Evolutionary conservation across 2,329 filamentous ascomycete species (phyloP).

Genomic region (Paradendryphiella salina): DNA sequence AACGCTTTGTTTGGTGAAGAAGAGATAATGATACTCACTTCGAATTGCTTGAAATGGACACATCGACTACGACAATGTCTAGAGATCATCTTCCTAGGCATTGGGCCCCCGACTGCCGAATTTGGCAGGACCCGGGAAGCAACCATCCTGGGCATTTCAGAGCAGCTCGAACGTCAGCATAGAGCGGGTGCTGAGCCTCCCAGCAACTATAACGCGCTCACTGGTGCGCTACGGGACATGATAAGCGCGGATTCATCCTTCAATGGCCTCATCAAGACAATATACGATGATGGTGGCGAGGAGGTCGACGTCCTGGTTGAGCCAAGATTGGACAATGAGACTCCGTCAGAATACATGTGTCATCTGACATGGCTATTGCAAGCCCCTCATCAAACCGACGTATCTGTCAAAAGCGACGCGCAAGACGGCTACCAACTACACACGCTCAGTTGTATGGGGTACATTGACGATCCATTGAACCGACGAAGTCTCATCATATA

Average conservation of each 20-base stretch:
- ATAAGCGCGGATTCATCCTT: background rate
- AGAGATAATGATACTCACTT: slow-evolving; percentile 12
- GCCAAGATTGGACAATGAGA: slow-evolving; percentile 71
- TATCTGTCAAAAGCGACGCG: slow-evolving; percentile 2
- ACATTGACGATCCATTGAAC: slow-evolving; percentile 20
- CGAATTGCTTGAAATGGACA: slow-evolving; percentile 8
- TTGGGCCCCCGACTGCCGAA: slow-evolving; percentile 12
- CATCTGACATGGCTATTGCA: slow-evolving; percentile 23
- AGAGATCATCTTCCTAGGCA: slow-evolving; percentile 14
- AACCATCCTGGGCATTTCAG: slow-evolving; percentile 13
- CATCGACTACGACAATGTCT: slow-evolving; percentile 17
- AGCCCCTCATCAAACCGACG: slow-evolving; percentile 4
- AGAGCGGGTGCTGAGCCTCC: slow-evolving; percentile 12
- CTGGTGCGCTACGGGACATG: slow-evolving; percentile 11
- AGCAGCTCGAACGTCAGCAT: slow-evolving; percentile 17
- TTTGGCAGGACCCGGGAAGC: slow-evolving; percentile 11
- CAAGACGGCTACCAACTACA: slow-evolving; percentile 15
- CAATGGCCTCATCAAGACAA: slow-evolving; percentile 12
- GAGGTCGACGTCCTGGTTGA: slow-evolving; percentile 53
- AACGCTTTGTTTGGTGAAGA: slow-evolving; percentile 13
- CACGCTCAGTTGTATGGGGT: slow-evolving; percentile 18
- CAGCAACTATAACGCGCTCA: slow-evolving; percentile 11
- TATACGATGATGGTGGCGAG: slow-evolving; percentile 16
- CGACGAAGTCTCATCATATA: slow-evolving; percentile 16
- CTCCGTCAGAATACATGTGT: slow-evolving; percentile 14